These are phyloP conservation scores for Pontederia paniculata DNA, from an alignment of 176 grass and related monocot species.

Conservation along the genomic window DNA sequence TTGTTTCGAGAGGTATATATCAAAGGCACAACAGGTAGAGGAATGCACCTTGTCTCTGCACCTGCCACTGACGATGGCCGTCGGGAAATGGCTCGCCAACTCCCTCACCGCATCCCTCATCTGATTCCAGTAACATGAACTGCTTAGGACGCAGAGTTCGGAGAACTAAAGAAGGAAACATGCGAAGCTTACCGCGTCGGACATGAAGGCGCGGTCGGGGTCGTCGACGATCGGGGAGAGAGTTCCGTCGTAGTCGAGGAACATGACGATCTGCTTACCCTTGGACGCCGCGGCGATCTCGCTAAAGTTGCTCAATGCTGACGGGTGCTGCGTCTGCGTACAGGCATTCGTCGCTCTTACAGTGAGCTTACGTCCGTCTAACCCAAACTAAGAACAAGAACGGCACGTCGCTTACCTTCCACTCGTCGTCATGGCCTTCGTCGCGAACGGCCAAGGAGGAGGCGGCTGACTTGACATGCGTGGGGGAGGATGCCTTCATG, in stretches of 20 bases:
- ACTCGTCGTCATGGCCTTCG: constrained; percentile 24
- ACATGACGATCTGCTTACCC: constrained; percentile 22
- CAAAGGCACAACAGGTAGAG: not conserved
- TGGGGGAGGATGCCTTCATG: constrained; percentile 60
- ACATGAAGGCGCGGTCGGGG: constrained; percentile 22
- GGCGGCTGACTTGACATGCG: constrained; percentile 15
- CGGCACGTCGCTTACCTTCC: constrained; percentile 34
- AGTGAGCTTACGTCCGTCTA: too few relatives aligned
- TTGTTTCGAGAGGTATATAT: not conserved
- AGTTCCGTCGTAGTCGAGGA: constrained; percentile 23
- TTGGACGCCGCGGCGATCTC: not conserved
- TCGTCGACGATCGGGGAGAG: constrained; percentile 23
- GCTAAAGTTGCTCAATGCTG: constrained; percentile 14
- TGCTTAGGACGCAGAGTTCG: too few relatives aligned
- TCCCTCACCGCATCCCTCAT: constrained; percentile 59
- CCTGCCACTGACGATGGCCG: constrained; percentile 70
- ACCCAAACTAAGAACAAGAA: too few relatives aligned
- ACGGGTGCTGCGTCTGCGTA: constrained; percentile 12
- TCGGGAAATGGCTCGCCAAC: constrained; percentile 49
- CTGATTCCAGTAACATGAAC: constrained; percentile 15
- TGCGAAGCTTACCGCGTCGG: constrained; percentile 4
- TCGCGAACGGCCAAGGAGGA: constrained; percentile 5
- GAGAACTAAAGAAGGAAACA: too few relatives aligned
- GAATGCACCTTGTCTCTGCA: constrained; percentile 51
- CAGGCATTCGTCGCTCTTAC: too few relatives aligned